Percentiles rank a stretch among this genome's conserved stretches.
phyloP scores from a whole-genome alignment of 2,329 filamentous ascomycete species.

The Phialocephala subalpina region DNA sequence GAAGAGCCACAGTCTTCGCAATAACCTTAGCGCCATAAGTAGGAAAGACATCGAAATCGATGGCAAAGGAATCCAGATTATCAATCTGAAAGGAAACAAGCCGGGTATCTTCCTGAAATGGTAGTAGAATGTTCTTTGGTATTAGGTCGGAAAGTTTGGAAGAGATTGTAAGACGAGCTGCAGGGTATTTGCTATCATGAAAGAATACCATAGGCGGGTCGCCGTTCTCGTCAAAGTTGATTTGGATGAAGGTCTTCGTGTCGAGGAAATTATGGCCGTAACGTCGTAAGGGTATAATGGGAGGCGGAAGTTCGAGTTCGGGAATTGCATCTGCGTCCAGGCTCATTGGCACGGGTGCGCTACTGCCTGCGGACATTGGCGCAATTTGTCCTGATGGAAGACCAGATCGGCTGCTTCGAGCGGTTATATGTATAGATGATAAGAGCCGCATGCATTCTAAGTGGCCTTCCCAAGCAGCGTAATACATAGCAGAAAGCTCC shows the following conservation, averaged over 20 bases:
- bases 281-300: conserved; percentile 91
- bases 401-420: conserved; percentile 18
- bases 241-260: conserved; percentile 94
- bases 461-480: conserved; percentile 97
- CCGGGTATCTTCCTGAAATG: conserved; percentile 94
- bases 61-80: conserved; percentile 87
- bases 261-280: conserved; percentile 99
- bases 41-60: conserved; percentile 97
- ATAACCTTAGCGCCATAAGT: conserved; percentile 98
- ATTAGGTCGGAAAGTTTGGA: conserved; percentile 97
- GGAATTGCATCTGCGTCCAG: conserved; percentile 91
- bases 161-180: conserved; percentile 92
- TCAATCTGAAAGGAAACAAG: conserved; percentile 96
- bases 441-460: conserved; percentile 93
- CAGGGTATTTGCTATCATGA: conserved; percentile 95
- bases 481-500: conserved; percentile 93
- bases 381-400: conserved; percentile 45
- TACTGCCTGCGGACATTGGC: conserved; percentile 40
- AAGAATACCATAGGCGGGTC: conserved; percentile 90
- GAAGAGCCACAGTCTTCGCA: conserved; percentile 91
- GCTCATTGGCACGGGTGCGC: conserved; percentile 59
- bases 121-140: conserved; percentile 92
- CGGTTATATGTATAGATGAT: conserved; percentile 54
- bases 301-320: conserved; percentile 88
- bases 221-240: conserved; percentile 82